Evolutionary conservation across 805 yeast species (phyloP).

Genomic region (Maudiozyma saulgeensis): DNA sequence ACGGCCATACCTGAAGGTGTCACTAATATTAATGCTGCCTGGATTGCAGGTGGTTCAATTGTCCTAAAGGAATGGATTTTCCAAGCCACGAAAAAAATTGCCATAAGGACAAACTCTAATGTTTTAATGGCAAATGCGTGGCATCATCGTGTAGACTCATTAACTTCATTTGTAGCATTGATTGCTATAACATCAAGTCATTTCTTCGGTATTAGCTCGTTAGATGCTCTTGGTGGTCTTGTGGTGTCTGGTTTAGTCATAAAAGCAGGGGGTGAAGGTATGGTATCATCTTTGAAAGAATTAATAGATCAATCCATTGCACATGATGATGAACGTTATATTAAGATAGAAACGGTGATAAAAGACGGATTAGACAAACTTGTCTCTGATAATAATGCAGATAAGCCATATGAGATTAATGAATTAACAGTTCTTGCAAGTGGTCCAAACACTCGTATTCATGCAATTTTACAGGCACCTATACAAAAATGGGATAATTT

Average conservation of each 20-base stretch:
- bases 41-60: constrained; percentile 89
- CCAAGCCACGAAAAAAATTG: constrained; percentile 73
- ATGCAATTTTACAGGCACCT: constrained; percentile 32
- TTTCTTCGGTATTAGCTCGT: constrained; percentile 65
- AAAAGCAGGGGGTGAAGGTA: constrained; percentile 75
- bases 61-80: constrained; percentile 81
- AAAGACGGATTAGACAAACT: constrained; percentile 27
- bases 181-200: constrained; percentile 81
- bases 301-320: constrained; percentile 65
- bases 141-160: constrained; percentile 94
- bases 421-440: constrained; percentile 42
- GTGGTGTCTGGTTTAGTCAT: constrained; percentile 74
- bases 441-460: constrained; percentile 45
- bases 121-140: constrained; percentile 95
- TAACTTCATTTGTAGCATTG: constrained; percentile 86
- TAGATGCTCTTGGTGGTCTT: constrained; percentile 89
- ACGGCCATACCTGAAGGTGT: constrained; percentile 27
- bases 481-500: constrained; percentile 38
- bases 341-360: constrained; percentile 33
- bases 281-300: constrained; percentile 60
- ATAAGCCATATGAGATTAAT: constrained; percentile 30
- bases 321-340: constrained; percentile 40
- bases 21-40: constrained; percentile 83
- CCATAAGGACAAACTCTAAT: constrained; percentile 67
- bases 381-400: constrained; percentile 35